A percentile compares a stretch with the other conserved stretches of the same genome.
Evolutionary conservation across 2,329 filamentous ascomycete genomes (phyloP).

Genomic region (Xenoacremonium recifei): DNA sequence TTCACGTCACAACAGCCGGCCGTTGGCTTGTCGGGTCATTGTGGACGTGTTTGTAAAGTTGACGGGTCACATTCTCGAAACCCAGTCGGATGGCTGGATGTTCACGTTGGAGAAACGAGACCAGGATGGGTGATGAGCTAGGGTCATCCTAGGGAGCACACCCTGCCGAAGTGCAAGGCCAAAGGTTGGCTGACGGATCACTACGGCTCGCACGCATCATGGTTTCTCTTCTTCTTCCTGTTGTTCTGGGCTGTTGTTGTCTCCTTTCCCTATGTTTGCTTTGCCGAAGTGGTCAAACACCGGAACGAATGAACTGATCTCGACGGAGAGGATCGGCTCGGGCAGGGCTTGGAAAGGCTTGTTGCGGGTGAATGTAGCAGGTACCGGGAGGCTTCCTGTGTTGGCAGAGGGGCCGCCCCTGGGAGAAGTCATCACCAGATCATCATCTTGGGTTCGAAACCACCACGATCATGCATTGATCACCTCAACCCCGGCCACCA

Average conservation of each 20-base stretch:
- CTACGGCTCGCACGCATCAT: slow-evolving; percentile 12
- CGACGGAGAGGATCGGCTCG: background rate
- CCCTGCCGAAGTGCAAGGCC: slow-evolving; percentile 5
- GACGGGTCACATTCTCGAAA: slow-evolving; percentile 20
- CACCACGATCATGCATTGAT: slow-evolving; percentile 1
- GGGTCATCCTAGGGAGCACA: slow-evolving; percentile 17
- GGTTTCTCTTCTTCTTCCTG: background rate
- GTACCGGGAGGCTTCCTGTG: slow-evolving; percentile 3
- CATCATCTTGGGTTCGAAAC: slow-evolving; percentile 2
- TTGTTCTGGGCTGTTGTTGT: background rate
- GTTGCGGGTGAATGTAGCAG: slow-evolving; percentile 4
- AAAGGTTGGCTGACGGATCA: too few species aligned
- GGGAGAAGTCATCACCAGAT: slow-evolving; percentile 19
- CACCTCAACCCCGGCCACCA: background rate
- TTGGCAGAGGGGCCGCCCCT: slow-evolving; percentile 11
- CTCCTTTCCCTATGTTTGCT: background rate
- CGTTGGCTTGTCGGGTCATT: background rate
- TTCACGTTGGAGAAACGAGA: slow-evolving; percentile 15
- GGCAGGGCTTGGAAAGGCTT: background rate
- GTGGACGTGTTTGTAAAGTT: slow-evolving; percentile 8
- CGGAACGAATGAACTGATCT: background rate
- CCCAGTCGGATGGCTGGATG: slow-evolving; percentile 12
- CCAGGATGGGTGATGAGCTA: slow-evolving; percentile 19
- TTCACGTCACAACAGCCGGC: slow-evolving; percentile 1
- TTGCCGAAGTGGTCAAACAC: background rate